These are phyloP conservation scores for Calonectria pteridis DNA, from an alignment of 2,329 filamentous ascomycete species.

Conservation along the genomic window DNA sequence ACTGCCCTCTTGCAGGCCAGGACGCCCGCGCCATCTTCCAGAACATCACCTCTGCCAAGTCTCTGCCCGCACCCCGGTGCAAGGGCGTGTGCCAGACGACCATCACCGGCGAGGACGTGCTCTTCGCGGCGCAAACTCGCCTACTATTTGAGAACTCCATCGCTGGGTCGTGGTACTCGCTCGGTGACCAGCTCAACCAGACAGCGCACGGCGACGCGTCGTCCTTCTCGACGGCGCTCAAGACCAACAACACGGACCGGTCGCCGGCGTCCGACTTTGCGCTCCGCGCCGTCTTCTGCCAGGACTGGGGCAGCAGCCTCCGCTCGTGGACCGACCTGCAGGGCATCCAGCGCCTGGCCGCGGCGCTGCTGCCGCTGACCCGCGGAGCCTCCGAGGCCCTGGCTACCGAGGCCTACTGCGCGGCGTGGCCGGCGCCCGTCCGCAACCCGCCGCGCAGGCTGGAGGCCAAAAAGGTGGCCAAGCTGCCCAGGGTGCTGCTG, in stretches of 20 bases:
- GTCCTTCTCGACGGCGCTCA: slow-evolving; percentile 27
- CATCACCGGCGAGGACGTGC: slow-evolving; percentile 40
- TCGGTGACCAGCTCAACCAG: slow-evolving; percentile 29
- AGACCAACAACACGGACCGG: neutral
- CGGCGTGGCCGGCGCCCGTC: slow-evolving; percentile 38
- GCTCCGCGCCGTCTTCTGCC: slow-evolving; percentile 39
- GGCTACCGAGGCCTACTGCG: slow-evolving; percentile 32
- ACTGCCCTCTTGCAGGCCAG: slow-evolving; percentile 38
- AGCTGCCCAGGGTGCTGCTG: slow-evolving; percentile 34
- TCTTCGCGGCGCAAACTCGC: slow-evolving; percentile 28
- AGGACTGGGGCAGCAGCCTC: slow-evolving; percentile 38
- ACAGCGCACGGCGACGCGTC: slow-evolving; percentile 39
- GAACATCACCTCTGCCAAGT: slow-evolving; percentile 29
- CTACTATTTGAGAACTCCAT: slow-evolving; percentile 31
- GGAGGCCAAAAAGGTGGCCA: neutral
- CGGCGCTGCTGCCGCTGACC: slow-evolving; percentile 33
- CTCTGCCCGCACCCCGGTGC: slow-evolving; percentile 31
- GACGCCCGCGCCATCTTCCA: slow-evolving; percentile 32
- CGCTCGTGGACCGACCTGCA: slow-evolving; percentile 26
- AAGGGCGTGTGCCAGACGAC: slow-evolving; percentile 20
- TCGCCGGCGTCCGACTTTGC: slow-evolving; percentile 13
- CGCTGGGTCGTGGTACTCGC: slow-evolving; percentile 28
- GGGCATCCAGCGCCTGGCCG: slow-evolving; percentile 23
- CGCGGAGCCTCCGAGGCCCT: slow-evolving; percentile 31
- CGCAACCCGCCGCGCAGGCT: slow-evolving; percentile 32